Evolutionary conservation across 75 land plant species (phyloP).

Genomic region (Pseudotsuga menziesii): DNA sequence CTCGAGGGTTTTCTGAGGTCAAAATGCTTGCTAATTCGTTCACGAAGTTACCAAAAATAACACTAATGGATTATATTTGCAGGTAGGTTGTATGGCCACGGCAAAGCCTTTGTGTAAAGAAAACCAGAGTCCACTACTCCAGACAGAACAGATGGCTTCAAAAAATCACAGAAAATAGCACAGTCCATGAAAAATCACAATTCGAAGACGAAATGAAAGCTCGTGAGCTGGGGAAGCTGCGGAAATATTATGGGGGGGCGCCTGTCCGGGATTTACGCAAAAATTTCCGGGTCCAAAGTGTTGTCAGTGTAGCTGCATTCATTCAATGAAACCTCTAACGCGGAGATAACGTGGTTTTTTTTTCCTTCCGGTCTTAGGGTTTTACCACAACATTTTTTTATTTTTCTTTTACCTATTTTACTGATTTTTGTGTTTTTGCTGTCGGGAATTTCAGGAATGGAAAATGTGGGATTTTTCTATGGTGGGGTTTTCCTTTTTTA

Average conservation of each 20-base stretch:
- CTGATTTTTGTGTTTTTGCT: not conserved
- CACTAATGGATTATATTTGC: no score
- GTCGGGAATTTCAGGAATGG: not conserved
- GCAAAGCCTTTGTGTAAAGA: not conserved
- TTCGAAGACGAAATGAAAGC: not conserved
- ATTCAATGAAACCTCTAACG: not conserved
- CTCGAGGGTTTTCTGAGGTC: not conserved
- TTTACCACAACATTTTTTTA: constrained; percentile 6
- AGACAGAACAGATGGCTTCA: not conserved
- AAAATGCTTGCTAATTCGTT: not conserved
- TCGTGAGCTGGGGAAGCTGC: not conserved
- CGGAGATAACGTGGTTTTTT: not conserved
- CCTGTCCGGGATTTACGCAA: constrained; percentile 7
- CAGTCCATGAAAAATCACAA: not conserved
- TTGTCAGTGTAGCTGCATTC: not conserved
- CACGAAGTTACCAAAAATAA: no score
- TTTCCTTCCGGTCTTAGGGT: constrained; percentile 5
- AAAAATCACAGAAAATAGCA: constrained; percentile 7
- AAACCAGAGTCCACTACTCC: no score
- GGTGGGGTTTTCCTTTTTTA: not conserved
- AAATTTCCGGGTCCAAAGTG: not conserved
- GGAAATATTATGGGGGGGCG: not conserved
- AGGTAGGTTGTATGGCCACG: not conserved
- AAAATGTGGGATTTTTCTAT: not conserved
- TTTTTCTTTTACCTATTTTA: not conserved